These are phyloP conservation scores for Phytophthora colocasiae DNA, from an alignment of 352 stramenopile genomes.

Conservation along the genomic window DNA sequence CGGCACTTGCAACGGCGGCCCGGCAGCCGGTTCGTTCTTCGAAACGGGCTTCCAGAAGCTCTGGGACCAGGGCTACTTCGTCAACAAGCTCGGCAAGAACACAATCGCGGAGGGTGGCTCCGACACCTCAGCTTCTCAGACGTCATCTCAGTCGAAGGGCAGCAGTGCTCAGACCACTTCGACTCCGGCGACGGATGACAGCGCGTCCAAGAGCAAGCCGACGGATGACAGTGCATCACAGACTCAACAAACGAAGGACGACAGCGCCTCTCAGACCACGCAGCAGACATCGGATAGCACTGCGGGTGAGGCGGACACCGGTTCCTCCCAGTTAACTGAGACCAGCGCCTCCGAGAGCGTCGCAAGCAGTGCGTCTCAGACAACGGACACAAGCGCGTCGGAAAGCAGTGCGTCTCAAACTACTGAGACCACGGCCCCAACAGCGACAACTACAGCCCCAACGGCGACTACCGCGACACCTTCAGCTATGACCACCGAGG, in stretches of 20 bases:
- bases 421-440: conserved; percentile 12
- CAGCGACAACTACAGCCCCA: conserved; percentile 6
- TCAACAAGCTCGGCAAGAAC: conserved; percentile 34
- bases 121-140: conserved; percentile 18
- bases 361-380: conserved; percentile 1
- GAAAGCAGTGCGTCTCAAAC: conserved; percentile 18
- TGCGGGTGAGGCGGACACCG: not conserved
- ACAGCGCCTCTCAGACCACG: conserved; percentile 17
- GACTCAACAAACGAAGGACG: conserved; percentile 2
- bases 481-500: conserved; percentile 9
- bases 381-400: not conserved
- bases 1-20: conserved; percentile 53
- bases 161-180: conserved; percentile 10
- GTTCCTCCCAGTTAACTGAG: not conserved
- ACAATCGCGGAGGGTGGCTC: conserved; percentile 30
- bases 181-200: conserved; percentile 14
- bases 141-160: conserved; percentile 16
- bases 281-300: conserved; percentile 1
- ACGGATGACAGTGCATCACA: conserved; percentile 15
- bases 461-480: conserved; percentile 6
- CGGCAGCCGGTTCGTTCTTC: conserved; percentile 63
- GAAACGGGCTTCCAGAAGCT: conserved; percentile 57
- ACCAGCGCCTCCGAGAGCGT: not conserved
- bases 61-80: conserved; percentile 74
- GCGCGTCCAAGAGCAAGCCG: conserved; percentile 12